Conservation (phyloP, 208 protist genomes). For the Herpetomonas samuelpessoai region DNA sequence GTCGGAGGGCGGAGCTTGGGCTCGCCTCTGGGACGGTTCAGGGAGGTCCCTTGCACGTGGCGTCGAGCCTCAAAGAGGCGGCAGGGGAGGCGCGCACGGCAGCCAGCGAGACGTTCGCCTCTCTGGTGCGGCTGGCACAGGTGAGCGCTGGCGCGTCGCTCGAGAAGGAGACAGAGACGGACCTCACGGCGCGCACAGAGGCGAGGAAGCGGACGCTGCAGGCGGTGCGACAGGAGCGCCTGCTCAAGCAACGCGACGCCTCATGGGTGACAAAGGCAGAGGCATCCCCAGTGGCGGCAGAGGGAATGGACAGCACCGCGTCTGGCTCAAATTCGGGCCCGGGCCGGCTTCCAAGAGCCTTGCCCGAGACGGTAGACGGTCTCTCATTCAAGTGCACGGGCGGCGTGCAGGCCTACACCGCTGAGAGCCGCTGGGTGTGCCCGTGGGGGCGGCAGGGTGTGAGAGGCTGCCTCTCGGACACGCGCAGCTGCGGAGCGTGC, state of each 20-base stretch:
- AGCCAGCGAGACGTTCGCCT: neutral
- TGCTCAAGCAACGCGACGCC: neutral
- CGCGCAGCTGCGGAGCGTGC: too few relatives aligned
- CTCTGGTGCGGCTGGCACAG: constrained; percentile 5
- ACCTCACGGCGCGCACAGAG: neutral
- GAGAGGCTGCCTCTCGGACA: too few relatives aligned
- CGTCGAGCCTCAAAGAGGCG: neutral
- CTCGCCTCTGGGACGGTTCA: neutral
- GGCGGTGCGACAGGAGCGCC: neutral
- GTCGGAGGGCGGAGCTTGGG: neutral
- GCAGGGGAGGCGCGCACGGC: neutral
- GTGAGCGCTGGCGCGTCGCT: constrained; percentile 11
- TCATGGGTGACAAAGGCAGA: too few relatives aligned
- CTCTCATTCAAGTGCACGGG: neutral
- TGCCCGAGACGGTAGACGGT: too few relatives aligned
- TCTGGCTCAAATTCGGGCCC: too few relatives aligned
- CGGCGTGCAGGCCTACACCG: neutral
- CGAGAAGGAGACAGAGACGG: constrained; percentile 2
- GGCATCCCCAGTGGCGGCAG: too few relatives aligned
- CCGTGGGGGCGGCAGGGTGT: neutral
- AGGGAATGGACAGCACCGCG: too few relatives aligned
- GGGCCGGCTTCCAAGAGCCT: too few relatives aligned
- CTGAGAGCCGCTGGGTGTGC: neutral
- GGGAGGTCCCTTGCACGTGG: neutral
- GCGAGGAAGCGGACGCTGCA: neutral